Conservation (phyloP, 768 basidiomycete species). For the Mycena floridula region DNA sequence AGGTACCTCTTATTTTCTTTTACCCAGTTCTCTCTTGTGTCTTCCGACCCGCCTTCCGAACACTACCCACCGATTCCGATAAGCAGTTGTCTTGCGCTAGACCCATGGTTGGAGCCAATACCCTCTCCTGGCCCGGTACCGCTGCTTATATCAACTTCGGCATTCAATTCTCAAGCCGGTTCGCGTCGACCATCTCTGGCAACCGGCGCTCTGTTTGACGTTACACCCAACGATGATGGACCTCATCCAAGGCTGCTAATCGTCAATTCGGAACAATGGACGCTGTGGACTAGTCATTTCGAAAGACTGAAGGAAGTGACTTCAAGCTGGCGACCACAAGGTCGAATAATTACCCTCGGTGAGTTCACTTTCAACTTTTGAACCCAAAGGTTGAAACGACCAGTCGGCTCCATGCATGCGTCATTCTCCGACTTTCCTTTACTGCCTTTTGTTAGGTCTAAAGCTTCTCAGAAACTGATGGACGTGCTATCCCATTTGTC, state of each 20-base stretch:
- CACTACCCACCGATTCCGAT: conserved; percentile 43
- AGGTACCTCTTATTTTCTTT: too few species aligned
- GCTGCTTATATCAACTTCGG: conserved; percentile 8
- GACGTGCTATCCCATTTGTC: conserved; percentile 30
- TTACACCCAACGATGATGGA: conserved; percentile 1
- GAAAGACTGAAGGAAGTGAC: conserved; percentile 47
- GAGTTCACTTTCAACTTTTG: conserved; percentile 8
- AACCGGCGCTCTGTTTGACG: conserved; percentile 6
- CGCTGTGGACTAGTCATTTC: conserved; percentile 76
- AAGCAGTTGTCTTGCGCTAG: conserved; percentile 54
- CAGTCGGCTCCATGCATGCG: conserved; percentile 38
- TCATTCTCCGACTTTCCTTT: conserved; percentile 44
- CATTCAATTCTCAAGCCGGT: conserved; percentile 2
- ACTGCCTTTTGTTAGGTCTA: conserved; percentile 33
- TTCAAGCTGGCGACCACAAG: conserved; percentile 45
- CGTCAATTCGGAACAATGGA: conserved; percentile 74
- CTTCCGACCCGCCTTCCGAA: conserved; percentile 35
- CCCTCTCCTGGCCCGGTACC: conserved; percentile 49
- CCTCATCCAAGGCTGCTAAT: conserved; percentile 43
- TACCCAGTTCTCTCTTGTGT: conserved; percentile 51
- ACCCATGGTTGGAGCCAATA: conserved; percentile 83
- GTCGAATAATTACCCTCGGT: conserved; percentile 46
- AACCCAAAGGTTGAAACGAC: not conserved
- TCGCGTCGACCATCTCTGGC: conserved; percentile 5
- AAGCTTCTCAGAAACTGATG: conserved; percentile 25